These are phyloP conservation scores for Lactarius akahatsu DNA, from an alignment of 768 basidiomycete genomes.

Conservation along the genomic window DNA sequence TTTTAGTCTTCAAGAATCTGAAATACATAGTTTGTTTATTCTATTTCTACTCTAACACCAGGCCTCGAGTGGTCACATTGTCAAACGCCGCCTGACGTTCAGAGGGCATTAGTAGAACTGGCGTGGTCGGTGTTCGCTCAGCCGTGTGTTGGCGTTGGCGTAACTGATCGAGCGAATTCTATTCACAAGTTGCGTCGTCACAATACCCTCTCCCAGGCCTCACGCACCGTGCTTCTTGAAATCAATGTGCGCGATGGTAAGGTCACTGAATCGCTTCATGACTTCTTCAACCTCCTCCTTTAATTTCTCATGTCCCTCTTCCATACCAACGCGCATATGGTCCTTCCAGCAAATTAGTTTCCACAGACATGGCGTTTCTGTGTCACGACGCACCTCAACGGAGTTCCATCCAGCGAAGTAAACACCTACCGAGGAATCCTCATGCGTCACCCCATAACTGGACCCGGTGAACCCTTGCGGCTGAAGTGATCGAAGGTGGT, in stretches of 20 bases:
- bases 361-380: not conserved
- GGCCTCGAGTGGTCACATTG: too few species aligned
- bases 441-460: not conserved
- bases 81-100: too few species aligned
- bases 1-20: too few species aligned
- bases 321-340: not conserved
- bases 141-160: not conserved
- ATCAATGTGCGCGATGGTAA: not conserved
- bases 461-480: constrained; percentile 2
- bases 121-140: not conserved
- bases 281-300: not conserved
- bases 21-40: too few species aligned
- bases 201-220: not conserved
- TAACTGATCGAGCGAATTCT: not conserved
- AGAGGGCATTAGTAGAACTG: not conserved
- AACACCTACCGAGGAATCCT: constrained; percentile 1
- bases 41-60: too few species aligned
- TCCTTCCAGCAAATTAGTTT: not conserved
- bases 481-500: constrained; percentile 9
- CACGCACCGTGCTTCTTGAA: not conserved
- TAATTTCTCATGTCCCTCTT: not conserved
- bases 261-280: not conserved
- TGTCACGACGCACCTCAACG: constrained; percentile 10
- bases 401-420: constrained; percentile 6
- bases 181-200: not conserved